These are phyloP conservation scores for Macadamia tetraphylla DNA, from an alignment of 164 flowering plant species.

Conservation along the genomic window DNA sequence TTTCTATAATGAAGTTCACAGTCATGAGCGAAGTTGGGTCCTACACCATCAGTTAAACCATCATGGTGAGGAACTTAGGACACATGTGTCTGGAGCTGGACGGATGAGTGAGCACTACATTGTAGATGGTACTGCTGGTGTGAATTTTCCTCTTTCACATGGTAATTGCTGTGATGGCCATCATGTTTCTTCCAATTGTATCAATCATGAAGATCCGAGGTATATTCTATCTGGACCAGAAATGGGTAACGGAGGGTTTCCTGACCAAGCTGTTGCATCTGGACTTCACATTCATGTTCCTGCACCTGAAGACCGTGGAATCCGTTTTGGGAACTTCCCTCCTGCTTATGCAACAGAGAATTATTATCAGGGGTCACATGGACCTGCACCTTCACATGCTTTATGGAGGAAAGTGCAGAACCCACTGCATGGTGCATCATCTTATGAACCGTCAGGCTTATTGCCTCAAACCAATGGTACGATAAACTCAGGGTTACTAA, in stretches of 20 bases:
- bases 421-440: conserved; percentile 43
- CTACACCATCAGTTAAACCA: conserved; percentile 48
- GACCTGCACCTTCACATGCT: conserved; percentile 41
- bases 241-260: conserved; percentile 47
- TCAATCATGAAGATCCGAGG: conserved; percentile 46
- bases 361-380: conserved; percentile 44
- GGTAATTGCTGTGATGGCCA: conserved; percentile 40
- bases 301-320: conserved; percentile 46
- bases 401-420: conserved; percentile 58
- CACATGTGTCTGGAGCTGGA: conserved; percentile 44
- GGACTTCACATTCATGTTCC: conserved; percentile 38
- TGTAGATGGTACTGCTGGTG: conserved; percentile 40
- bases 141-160: conserved; percentile 41
- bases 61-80: conserved; percentile 55
- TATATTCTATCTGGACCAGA: conserved; percentile 44
- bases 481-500: conserved; percentile 32
- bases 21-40: conserved; percentile 68
- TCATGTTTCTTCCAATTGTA: conserved; percentile 32
- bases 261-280: conserved; percentile 41
- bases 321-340: conserved; percentile 50
- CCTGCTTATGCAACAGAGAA: conserved; percentile 51
- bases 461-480: conserved; percentile 45
- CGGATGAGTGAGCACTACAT: conserved; percentile 49
- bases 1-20: conserved; percentile 38
- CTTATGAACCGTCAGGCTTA: conserved; percentile 49